Evolutionary conservation across 2,329 filamentous ascomycete genomes (phyloP).

Genomic region (Pseudonectria buxi): DNA sequence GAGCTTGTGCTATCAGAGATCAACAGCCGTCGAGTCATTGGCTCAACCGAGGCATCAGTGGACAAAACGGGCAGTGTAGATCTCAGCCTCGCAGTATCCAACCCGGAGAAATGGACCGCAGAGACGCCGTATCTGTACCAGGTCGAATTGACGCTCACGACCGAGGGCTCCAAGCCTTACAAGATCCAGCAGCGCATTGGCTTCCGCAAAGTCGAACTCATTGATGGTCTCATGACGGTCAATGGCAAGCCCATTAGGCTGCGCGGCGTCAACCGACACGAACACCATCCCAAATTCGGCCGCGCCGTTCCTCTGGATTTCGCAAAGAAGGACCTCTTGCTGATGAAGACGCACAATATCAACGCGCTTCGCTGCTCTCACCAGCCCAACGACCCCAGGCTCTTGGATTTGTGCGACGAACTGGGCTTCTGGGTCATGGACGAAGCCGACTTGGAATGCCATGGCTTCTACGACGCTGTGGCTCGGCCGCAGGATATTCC

Average conservation of each 20-base stretch:
- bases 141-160: constrained; percentile 37
- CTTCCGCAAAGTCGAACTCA: constrained; percentile 58
- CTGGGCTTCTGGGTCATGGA: constrained; percentile 57
- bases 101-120: constrained; percentile 62
- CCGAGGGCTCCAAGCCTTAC: constrained; percentile 19
- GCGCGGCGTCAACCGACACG: constrained; percentile 61
- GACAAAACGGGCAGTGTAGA: constrained; percentile 30
- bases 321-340: constrained; percentile 52
- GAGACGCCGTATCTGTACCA: constrained; percentile 57
- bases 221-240: constrained; percentile 52
- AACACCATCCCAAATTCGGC: constrained; percentile 59
- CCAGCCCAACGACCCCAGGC: constrained; percentile 55
- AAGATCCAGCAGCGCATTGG: constrained; percentile 50
- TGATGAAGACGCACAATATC: constrained; percentile 66
- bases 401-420: constrained; percentile 57
- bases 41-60: constrained; percentile 20
- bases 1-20: constrained; percentile 38
- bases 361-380: constrained; percentile 65
- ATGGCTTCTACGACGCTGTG: constrained; percentile 45
- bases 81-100: constrained; percentile 36
- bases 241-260: constrained; percentile 57
- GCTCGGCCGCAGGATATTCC: constrained; percentile 46
- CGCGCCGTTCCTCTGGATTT: constrained; percentile 57
- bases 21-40: constrained; percentile 27
- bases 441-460: constrained; percentile 46